Evolutionary conservation across 768 basidiomycete species (phyloP).

Genomic region (Lactarius pseudohatsudake): DNA sequence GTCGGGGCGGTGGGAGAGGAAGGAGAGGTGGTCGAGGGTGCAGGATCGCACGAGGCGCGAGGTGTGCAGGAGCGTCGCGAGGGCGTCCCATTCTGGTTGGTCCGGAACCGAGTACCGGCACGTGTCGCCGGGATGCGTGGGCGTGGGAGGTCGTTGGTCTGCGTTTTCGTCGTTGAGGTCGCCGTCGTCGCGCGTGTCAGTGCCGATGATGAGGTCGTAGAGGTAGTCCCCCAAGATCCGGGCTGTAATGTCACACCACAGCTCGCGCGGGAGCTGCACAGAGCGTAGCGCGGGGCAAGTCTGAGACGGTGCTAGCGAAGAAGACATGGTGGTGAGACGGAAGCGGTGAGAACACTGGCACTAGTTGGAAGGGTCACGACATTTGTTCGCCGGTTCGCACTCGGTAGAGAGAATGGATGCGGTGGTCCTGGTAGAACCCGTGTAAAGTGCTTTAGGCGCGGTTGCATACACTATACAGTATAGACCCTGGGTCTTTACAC

Average conservation of each 20-base stretch:
- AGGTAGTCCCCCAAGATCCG: not conserved
- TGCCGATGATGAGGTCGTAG: not conserved
- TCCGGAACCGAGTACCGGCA: not conserved
- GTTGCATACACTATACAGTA: not conserved
- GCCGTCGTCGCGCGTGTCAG: not conserved
- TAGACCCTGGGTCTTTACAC: too few species aligned
- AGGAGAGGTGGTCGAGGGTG: slow-evolving; percentile 2
- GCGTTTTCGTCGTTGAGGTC: not conserved
- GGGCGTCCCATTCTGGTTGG: not conserved
- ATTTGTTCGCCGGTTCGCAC: not conserved
- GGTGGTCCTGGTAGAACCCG: not conserved
- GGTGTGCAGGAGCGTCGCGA: not conserved
- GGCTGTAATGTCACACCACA: slow-evolving; percentile 3
- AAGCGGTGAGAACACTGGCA: not conserved
- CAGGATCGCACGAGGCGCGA: slow-evolving; percentile 2
- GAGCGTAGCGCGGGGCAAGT: not conserved
- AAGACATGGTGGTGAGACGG: not conserved
- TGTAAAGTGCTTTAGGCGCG: not conserved
- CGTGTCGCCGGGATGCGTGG: too few species aligned
- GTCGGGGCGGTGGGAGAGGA: not conserved
- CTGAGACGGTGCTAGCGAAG: not conserved
- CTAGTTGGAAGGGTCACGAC: not conserved
- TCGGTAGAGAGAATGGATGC: not conserved
- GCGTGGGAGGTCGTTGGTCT: not conserved
- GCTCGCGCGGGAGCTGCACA: not conserved